Conservation (phyloP, 495 filamentous ascomycete species). For the Neurospora intermedia region DNA sequence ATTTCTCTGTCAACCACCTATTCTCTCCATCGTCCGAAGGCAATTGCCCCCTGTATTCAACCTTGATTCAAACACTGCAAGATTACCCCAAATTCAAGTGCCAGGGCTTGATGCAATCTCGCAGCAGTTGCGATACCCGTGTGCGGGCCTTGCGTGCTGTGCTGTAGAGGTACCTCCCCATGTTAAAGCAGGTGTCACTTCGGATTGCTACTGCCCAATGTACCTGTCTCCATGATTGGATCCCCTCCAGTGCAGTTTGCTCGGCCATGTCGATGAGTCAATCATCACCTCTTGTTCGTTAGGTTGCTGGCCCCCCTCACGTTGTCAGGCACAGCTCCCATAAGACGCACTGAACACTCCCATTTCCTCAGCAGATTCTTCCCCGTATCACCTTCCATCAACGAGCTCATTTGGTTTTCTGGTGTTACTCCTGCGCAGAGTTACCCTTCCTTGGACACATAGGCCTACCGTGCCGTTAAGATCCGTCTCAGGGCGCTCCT, state of each 20-base stretch:
- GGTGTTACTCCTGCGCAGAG: not conserved
- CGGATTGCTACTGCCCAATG: not conserved
- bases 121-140: not conserved
- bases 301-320: not conserved
- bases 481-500: not conserved
- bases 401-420: rapidly evolving
- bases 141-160: not conserved
- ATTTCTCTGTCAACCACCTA: not conserved
- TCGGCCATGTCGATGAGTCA: not conserved
- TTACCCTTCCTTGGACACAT: not conserved
- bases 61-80: not conserved
- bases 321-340: not conserved
- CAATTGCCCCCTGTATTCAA: not conserved
- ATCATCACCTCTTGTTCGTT: not conserved
- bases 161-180: no score
- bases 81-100: not conserved
- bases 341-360: not conserved
- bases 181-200: not conserved
- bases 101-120: not conserved
- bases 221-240: not conserved
- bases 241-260: not conserved
- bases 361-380: not conserved
- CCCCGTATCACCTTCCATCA: rapidly evolving
- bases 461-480: not conserved
- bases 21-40: not conserved